Percentiles rank a stretch among this genome's conserved stretches.
phyloP scores from a whole-genome alignment of 1,284 basidiomycete genomes.

The Coniferiporia weirii region DNA sequence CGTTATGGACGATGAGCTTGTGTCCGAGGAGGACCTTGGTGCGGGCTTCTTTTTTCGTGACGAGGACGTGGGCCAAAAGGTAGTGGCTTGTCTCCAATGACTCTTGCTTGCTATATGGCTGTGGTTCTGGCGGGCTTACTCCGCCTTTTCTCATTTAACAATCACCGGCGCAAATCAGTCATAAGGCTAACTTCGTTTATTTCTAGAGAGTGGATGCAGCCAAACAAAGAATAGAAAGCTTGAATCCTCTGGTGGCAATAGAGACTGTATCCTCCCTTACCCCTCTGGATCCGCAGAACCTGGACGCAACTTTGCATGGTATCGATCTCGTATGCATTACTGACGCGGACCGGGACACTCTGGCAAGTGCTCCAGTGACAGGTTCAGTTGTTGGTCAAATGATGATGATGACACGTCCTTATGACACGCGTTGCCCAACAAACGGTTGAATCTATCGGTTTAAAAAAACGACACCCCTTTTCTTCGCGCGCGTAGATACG shows the following conservation, averaged over 20 bases:
- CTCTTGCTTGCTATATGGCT: neutral
- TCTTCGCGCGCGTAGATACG: slow-evolving; percentile 45
- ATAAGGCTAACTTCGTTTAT: neutral
- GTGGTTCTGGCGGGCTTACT: slow-evolving; percentile 14
- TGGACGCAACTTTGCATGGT: slow-evolving; percentile 53
- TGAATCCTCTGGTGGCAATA: slow-evolving; percentile 61
- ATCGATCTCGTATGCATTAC: slow-evolving; percentile 85
- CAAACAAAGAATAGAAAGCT: slow-evolving; percentile 75
- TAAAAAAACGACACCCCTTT: neutral
- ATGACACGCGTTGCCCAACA: neutral
- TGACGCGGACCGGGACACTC: slow-evolving; percentile 58
- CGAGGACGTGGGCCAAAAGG: slow-evolving; percentile 85
- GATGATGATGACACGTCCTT: neutral
- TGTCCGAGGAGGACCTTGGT: slow-evolving; percentile 78
- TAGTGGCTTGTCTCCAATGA: slow-evolving; percentile 35
- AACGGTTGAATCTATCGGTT: neutral
- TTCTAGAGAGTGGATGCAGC: slow-evolving; percentile 82
- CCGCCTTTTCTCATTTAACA: neutral
- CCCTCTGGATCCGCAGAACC: slow-evolving; percentile 38
- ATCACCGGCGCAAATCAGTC: slow-evolving; percentile 44
- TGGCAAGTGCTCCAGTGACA: slow-evolving; percentile 10
- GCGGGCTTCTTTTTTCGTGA: slow-evolving; percentile 93
- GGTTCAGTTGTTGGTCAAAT: neutral
- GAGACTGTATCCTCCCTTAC: slow-evolving; percentile 9
- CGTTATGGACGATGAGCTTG: slow-evolving; percentile 58